These are phyloP conservation scores for Microbotryomycetes sp. DNA, from an alignment of 1,284 basidiomycete species.

Conservation along the genomic window DNA sequence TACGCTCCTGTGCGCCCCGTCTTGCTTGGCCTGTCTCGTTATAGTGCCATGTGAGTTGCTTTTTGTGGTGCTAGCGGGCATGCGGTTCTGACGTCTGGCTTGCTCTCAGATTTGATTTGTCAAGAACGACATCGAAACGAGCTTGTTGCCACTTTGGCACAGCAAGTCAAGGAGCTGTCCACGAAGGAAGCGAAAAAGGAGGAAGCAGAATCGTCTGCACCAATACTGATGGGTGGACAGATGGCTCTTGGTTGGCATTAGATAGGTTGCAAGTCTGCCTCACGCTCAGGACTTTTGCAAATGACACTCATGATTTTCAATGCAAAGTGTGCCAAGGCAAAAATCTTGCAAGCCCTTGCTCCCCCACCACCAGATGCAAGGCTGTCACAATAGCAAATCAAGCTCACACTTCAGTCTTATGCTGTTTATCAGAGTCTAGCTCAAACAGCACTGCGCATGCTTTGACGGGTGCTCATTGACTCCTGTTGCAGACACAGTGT, in stretches of 20 bases:
- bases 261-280: too few relatives aligned
- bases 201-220: constrained; percentile 49
- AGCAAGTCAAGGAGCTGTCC: constrained; percentile 70
- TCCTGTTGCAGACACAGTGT: too few relatives aligned
- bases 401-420: too few relatives aligned
- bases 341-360: too few relatives aligned
- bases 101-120: neutral
- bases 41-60: constrained; percentile 56
- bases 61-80: neutral
- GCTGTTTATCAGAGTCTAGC: too few relatives aligned
- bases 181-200: constrained; percentile 81
- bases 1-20: neutral
- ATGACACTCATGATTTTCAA: too few relatives aligned
- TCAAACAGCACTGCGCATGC: too few relatives aligned
- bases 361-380: too few relatives aligned
- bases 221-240: constrained; percentile 17
- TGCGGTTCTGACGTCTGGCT: constrained; percentile 59
- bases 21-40: neutral
- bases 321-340: too few relatives aligned
- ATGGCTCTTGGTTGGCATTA: constrained; percentile 1
- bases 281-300: too few relatives aligned
- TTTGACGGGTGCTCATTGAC: too few relatives aligned
- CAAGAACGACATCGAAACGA: constrained; percentile 44
- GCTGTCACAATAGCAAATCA: too few relatives aligned
- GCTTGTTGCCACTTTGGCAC: constrained; percentile 61